These are phyloP conservation scores for Ajuga chamaepitys DNA, from an alignment of 257 asterid genomes.

Conservation along the genomic window DNA sequence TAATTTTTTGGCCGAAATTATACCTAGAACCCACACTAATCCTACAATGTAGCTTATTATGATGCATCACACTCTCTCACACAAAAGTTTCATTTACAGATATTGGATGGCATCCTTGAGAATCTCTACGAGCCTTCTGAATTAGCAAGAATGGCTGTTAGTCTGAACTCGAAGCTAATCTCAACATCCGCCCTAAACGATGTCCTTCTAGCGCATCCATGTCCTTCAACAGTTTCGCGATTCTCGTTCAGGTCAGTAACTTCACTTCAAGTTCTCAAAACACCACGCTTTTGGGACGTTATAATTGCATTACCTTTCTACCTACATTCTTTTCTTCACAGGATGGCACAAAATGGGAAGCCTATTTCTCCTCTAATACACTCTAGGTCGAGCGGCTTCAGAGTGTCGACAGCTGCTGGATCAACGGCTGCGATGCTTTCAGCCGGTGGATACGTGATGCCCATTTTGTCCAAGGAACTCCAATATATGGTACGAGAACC, in stretches of 20 bases:
- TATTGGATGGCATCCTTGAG: constrained; percentile 55
- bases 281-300: background rate
- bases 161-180: constrained; percentile 48
- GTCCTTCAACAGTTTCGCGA: constrained; percentile 66
- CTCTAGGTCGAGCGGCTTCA: constrained; percentile 73
- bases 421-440: constrained; percentile 85
- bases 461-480: constrained; percentile 56
- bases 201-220: constrained; percentile 59
- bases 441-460: constrained; percentile 65
- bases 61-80: background rate
- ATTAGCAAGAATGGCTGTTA: constrained; percentile 52
- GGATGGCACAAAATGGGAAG: constrained; percentile 29
- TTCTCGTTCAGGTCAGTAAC: constrained; percentile 53
- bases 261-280: background rate
- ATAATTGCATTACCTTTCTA: background rate
- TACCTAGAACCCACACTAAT: background rate
- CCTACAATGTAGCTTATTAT: background rate
- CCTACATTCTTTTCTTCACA: constrained; percentile 13
- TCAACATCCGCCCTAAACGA: constrained; percentile 56
- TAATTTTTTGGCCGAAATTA: background rate
- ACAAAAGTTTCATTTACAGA: constrained; percentile 20
- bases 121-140: constrained; percentile 44
- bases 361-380: constrained; percentile 36
- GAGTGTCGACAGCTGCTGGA: constrained; percentile 80
- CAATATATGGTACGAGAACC: constrained; percentile 79